Conservation (phyloP, 306 rosid species). For the Neltuma alba region DNA sequence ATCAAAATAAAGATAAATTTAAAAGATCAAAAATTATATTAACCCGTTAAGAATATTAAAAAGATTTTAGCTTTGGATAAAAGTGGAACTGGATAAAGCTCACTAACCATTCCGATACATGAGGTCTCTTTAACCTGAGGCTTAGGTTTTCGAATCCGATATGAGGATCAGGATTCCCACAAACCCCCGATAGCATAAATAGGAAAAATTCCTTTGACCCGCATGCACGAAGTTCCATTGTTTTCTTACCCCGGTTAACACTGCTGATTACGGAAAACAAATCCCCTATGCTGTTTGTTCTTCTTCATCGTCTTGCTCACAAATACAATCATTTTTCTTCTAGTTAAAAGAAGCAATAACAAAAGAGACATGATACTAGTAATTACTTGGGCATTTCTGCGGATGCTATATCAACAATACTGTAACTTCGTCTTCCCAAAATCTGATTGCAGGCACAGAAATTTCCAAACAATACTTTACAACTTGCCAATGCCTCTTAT, state of each 20-base stretch:
- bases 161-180: neutral
- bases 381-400: neutral
- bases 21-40: no score
- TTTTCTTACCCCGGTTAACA: no score
- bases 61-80: neutral
- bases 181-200: neutral
- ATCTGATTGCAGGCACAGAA: conserved; percentile 14
- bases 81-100: neutral
- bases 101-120: neutral
- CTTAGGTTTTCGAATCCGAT: neutral
- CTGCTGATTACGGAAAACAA: no score
- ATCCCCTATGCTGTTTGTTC: no score
- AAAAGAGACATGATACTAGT: neutral
- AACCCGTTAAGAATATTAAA: no score
- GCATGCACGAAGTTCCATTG: no score
- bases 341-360: neutral
- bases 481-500: conserved; percentile 2
- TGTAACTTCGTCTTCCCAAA: conserved; percentile 19
- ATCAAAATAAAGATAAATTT: no score
- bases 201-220: neutral
- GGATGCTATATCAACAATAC: neutral
- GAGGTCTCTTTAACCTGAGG: neutral
- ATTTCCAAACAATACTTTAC: conserved; percentile 15
- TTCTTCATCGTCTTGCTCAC: no score
- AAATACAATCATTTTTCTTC: neutral